These are phyloP conservation scores for Pneumocystis sp. DNA, from an alignment of 1,139 yeast species.

Conservation along the genomic window DNA sequence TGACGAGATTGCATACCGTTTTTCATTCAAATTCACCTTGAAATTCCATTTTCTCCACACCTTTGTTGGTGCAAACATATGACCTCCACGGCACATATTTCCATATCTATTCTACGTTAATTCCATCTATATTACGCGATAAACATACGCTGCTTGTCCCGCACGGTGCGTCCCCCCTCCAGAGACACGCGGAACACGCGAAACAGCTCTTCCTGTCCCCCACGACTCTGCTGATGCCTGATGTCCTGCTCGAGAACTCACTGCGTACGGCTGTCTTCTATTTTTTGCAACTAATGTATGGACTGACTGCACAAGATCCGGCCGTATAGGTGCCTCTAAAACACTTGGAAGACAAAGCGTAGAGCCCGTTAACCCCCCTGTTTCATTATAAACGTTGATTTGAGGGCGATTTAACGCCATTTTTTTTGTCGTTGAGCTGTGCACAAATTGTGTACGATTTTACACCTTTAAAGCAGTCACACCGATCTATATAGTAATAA, in stretches of 20 bases:
- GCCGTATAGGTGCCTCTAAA: constrained; percentile 99
- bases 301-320: constrained; percentile 97
- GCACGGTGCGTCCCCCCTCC: constrained; percentile 99
- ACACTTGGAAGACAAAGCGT: constrained; percentile 95
- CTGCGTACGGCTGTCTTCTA: constrained; percentile 99
- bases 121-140: not conserved
- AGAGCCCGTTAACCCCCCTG: constrained; percentile 76
- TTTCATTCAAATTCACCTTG: constrained; percentile 99
- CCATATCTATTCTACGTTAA: constrained; percentile 35
- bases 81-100: constrained; percentile 99
- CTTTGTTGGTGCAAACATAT: constrained; percentile 99
- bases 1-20: constrained; percentile 99
- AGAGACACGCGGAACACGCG: constrained; percentile 99
- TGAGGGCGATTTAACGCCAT: constrained; percentile 13
- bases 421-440: not conserved
- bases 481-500: too few species aligned
- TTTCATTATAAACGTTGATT: constrained; percentile 78
- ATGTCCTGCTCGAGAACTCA: constrained; percentile 97
- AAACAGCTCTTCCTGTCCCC: constrained; percentile 99
- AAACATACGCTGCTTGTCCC: constrained; percentile 83
- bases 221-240: constrained; percentile 99
- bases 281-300: constrained; percentile 98
- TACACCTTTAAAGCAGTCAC: not conserved
- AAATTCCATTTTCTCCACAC: constrained; percentile 99
- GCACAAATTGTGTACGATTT: not conserved